Conservation (phyloP, 78 protist genomes). For the Speleostelium caveatum region DNA sequence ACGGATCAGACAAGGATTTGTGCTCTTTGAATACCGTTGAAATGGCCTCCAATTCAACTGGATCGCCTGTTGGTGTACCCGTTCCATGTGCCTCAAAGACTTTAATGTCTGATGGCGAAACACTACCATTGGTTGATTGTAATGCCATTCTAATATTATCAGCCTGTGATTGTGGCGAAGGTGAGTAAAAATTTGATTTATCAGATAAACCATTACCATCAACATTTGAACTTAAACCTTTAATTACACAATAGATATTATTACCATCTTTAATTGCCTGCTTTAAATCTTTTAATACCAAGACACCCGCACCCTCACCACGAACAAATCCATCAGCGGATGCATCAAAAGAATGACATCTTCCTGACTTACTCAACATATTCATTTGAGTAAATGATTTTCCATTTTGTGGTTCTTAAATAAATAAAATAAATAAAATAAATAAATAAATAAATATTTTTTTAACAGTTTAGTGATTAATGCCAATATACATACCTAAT, state of each 20-base stretch:
- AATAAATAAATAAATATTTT: not conserved
- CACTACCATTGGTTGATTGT: constrained; percentile 5
- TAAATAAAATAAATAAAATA: not conserved
- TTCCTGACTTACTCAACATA: not conserved
- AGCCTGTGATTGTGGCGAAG: not conserved
- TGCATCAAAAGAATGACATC: constrained; percentile 80
- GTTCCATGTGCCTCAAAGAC: constrained; percentile 91
- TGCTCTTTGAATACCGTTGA: constrained; percentile 8
- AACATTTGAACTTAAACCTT: constrained; percentile 1
- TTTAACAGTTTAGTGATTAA: too few species aligned
- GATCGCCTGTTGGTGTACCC: constrained; percentile 91
- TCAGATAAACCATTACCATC: constrained; percentile 9
- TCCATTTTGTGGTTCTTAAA: not conserved
- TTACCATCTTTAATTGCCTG: constrained; percentile 18
- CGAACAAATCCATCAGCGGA: constrained; percentile 90
- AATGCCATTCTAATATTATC: not conserved
- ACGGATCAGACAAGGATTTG: not conserved
- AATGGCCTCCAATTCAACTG: constrained; percentile 79
- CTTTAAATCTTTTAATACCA: constrained; percentile 53
- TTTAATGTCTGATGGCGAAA: not conserved
- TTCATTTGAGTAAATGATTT: not conserved
- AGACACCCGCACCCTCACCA: constrained; percentile 80
- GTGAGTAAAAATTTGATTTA: constrained; percentile 4
- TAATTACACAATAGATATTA: not conserved
- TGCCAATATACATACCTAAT: constrained; percentile 46